A percentile compares a stretch with the other conserved stretches of the same genome.
Conservation (phyloP, 2,329 filamentous ascomycete species). For the Thelonectria rubi region DNA sequence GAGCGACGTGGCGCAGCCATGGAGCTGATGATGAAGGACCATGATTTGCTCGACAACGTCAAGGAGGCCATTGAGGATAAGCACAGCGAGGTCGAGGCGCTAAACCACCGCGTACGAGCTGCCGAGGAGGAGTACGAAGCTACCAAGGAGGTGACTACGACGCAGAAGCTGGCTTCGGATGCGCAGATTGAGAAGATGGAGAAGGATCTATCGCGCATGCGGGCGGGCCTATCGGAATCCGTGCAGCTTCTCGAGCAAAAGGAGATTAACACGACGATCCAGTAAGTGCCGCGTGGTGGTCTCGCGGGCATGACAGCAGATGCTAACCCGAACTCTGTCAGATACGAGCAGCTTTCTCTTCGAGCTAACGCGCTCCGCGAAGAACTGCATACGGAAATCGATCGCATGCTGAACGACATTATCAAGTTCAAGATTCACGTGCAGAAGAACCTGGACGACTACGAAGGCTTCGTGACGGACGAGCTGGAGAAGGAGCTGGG, state of each 20-base stretch:
- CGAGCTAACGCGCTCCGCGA: constrained; percentile 86
- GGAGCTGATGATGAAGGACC: constrained; percentile 92
- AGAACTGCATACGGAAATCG: constrained; percentile 96
- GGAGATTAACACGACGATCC: constrained; percentile 96
- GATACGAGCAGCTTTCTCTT: constrained; percentile 91
- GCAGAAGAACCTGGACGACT: constrained; percentile 91
- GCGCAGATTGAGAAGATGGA: constrained; percentile 99
- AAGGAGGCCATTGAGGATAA: constrained; percentile 98
- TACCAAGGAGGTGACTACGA: constrained; percentile 84
- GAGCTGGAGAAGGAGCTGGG: constrained; percentile 88
- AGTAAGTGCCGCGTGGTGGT: constrained; percentile 65
- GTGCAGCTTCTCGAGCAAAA: constrained; percentile 93
- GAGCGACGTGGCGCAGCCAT: constrained; percentile 83
- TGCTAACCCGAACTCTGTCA: constrained; percentile 46
- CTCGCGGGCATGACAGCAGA: neutral
- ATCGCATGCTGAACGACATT: constrained; percentile 94
- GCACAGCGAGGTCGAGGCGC: constrained; percentile 86
- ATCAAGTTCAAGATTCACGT: constrained; percentile 99
- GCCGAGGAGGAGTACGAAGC: constrained; percentile 95
- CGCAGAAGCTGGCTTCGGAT: constrained; percentile 88
- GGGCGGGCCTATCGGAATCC: constrained; percentile 81
- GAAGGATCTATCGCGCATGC: constrained; percentile 95
- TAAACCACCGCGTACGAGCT: constrained; percentile 86
- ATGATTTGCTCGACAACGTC: constrained; percentile 91
- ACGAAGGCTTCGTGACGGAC: constrained; percentile 91